Base-by-base conservation (phyloP, 768 basidiomycete genomes). In the Kockovaella imperatae region DNA sequence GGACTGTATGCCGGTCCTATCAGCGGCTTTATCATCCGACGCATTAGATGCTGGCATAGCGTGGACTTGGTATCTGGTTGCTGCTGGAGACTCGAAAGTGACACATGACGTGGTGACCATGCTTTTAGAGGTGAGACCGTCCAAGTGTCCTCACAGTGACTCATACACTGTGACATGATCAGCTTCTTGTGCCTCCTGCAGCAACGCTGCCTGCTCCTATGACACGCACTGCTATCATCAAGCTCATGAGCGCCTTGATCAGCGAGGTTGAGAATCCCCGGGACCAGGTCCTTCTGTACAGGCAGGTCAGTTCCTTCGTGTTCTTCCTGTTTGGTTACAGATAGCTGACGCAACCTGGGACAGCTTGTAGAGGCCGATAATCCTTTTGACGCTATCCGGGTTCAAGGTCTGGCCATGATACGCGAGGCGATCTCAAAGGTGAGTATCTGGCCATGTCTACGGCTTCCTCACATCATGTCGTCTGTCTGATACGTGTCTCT, bases 81-180 rank as follows among this genome's bases (percentile, higher is more conserved):
- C 48, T n/a, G 14, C 26, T 20, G 28, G 44, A 15, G 41, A 41
- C 13, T 13, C 10, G 8, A 34, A 25, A 10, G 32, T 41, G 1
- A 31, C 20, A 4, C 36, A 34, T 29, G 60, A 59, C 23, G 40
- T 26, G 20, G 59, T 52, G 1, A 45, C 49, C 3, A 42, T 52
- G 44, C 46, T 64, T 3, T n/a, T 64, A 5, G 63, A 61, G 51
- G 63, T 65, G 31, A 54, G 56, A n/a, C 44, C 15, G 14, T 32
- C 18, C 18, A 24, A 21, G 11, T 14, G 4, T 35, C 11, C 29
- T 30, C 7, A 10, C 13, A n/a, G n/a, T n/a, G n/a, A n/a, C n/a
- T n/a, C n/a, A n/a, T n/a, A n/a, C n/a, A n/a, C n/a, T n/a, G n/a
- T n/a, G 32, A n/a, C 15, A 17, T 11, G 10, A 8, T 1, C 38